Conservation (phyloP, 2,329 filamentous ascomycete species). For the Bipolaris gigantea region DNA sequence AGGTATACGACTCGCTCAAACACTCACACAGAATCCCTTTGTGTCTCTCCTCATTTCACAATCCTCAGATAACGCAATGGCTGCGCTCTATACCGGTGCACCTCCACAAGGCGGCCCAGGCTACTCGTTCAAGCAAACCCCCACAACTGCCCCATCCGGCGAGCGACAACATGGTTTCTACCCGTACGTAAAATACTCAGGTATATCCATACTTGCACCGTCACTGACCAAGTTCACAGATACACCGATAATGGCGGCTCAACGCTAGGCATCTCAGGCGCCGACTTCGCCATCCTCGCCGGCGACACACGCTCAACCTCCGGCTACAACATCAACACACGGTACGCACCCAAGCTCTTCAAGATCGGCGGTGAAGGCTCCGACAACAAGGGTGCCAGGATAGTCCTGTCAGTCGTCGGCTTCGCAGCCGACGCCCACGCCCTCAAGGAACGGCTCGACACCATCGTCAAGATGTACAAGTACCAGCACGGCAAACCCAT, state of each 20-base stretch:
- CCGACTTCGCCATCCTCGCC: slow-evolving; percentile 93
- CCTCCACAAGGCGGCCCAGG: slow-evolving; percentile 57
- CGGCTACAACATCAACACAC: slow-evolving; percentile 97
- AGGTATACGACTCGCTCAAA: slow-evolving; percentile 18
- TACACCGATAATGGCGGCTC: slow-evolving; percentile 99
- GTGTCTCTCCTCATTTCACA: neutral
- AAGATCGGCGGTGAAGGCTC: slow-evolving; percentile 90
- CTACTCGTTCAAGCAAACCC: slow-evolving; percentile 62
- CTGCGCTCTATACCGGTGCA: slow-evolving; percentile 56
- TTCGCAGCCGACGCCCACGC: slow-evolving; percentile 95
- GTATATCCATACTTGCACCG: slow-evolving; percentile 5
- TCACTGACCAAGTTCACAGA: slow-evolving; percentile 51
- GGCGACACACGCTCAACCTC: slow-evolving; percentile 95
- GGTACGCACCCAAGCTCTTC: slow-evolving; percentile 94
- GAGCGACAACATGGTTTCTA: slow-evolving; percentile 81
- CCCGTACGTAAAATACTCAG: slow-evolving; percentile 66
- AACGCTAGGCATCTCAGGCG: slow-evolving; percentile 90
- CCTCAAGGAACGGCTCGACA: slow-evolving; percentile 89
- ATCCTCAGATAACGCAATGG: slow-evolving; percentile 48
- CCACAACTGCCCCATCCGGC: slow-evolving; percentile 51
- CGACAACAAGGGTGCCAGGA: slow-evolving; percentile 79
- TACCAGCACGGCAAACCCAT: slow-evolving; percentile 98
- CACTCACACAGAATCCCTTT: slow-evolving; percentile 10
- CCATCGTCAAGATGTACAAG: slow-evolving; percentile 97
- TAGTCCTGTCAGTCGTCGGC: slow-evolving; percentile 91